Percentiles rank a stretch among this genome's conserved stretches.
Evolutionary conservation across 179 eudicot species (phyloP).

Genomic region (Beta corolliflora): DNA sequence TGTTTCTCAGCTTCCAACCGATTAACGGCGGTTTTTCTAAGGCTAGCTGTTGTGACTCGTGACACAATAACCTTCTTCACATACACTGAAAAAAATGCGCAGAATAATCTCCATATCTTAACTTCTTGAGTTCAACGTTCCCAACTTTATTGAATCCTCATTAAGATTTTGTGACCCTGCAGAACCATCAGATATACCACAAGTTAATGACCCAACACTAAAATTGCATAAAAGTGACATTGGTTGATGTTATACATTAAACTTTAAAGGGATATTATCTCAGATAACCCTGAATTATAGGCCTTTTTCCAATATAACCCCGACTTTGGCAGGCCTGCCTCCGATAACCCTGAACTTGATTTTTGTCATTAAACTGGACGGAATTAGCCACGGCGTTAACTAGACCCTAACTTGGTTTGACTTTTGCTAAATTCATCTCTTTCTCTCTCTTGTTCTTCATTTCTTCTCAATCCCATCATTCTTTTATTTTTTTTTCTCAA

Average conservation of each 20-base stretch:
- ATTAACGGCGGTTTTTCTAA: background rate
- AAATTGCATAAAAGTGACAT: background rate
- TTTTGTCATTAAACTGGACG: no score
- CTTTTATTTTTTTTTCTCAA: no score
- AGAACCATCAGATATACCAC: background rate
- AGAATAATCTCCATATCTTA: background rate
- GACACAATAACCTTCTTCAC: constrained; percentile 11
- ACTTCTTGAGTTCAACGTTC: constrained; percentile 5
- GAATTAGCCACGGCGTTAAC: no score
- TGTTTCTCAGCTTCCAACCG: background rate
- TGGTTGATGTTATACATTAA: background rate
- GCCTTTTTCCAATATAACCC: no score
- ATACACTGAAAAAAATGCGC: background rate
- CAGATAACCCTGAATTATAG: no score
- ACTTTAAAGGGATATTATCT: no score
- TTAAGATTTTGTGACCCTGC: constrained; percentile 39
- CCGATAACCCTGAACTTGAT: no score
- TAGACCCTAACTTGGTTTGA: no score
- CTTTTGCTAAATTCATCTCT: no score
- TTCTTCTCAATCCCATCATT: no score
- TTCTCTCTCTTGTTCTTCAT: no score
- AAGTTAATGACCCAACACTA: background rate
- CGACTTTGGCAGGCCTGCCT: no score
- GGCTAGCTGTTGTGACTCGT: constrained; percentile 11
- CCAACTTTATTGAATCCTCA: constrained; percentile 2